Evolutionary conservation across 2,329 filamentous ascomycete species (phyloP), one percentile per base, ranked within the genome.

Genomic region (Paraphaeosphaeria sporulosa): DNA sequence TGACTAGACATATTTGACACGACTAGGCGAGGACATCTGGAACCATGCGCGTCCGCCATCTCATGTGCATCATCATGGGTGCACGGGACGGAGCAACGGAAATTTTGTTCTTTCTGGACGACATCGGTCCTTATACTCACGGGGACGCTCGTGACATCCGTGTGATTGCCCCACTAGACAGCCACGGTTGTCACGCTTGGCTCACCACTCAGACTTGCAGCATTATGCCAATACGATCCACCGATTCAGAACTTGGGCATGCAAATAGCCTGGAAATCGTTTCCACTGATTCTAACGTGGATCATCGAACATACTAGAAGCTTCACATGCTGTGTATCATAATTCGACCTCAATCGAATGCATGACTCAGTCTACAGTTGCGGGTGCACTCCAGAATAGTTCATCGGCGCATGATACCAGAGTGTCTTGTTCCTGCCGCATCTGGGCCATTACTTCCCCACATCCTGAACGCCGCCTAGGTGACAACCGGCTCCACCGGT

Each of bases 291-390:
- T 38, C 17, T 10, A 40, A 38, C 34, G 21, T 15, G 15, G 23
- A 43, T 42, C 50, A 23, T 36, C 36, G 50, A 53, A n/a, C 30
- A 19, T 19, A 52, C 49, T 52, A 13, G 36, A 52, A 40, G 34
- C 49, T 52, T 52, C 49, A 42, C 36, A 52, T 52, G 36, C 15
- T 42, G 5, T 30, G 36, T 15, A 9, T 8, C n/a, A 23, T 19
- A 19, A 13, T 19, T 23, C 8, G 8, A 1, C 19, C n/a, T 38
- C 8, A 3, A 13, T 25, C 12, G n/a, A 8, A 15, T 4, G 13
- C 7, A 23, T 23, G n/a, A 1, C 27, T 0, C 5, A 8, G 5
- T 21, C 23, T 12, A 30, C 19, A 17, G 23, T 23, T 27, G 15
- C 23, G 44, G 19, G 7, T 47, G 13, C 12, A 47, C 19, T n/a